Percentiles rank a stretch among this genome's conserved stretches.
These are phyloP conservation scores for Phaeosphaeria sp. DNA, from an alignment of 2,329 filamentous ascomycete genomes.

Conservation along the genomic window DNA sequence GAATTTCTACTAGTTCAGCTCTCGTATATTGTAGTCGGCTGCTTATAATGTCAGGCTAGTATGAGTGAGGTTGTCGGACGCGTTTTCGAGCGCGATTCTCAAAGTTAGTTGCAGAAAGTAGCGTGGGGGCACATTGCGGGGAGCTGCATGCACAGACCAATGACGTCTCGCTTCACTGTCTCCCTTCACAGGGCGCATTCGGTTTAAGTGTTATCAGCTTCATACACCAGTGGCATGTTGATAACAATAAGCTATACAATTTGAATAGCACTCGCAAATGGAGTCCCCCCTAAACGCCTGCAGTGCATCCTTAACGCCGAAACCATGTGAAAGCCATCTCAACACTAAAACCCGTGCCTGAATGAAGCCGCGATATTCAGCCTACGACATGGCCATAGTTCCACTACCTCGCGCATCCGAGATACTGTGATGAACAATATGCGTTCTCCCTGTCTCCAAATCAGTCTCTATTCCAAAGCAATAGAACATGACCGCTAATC, in stretches of 20 bases:
- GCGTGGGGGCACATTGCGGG: conserved; percentile 1
- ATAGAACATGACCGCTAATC: not conserved
- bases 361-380: not conserved
- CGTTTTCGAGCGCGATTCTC: not conserved
- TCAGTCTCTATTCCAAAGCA: conserved; percentile 8
- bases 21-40: not conserved
- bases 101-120: not conserved
- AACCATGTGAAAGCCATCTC: not conserved
- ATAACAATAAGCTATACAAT: no score
- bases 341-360: not conserved
- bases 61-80: not conserved
- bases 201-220: no score
- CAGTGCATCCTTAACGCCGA: not conserved
- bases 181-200: not conserved
- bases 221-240: no score
- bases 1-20: not conserved
- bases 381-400: no score
- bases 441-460: conserved; percentile 25
- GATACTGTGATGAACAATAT: conserved; percentile 34
- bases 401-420: conserved; percentile 24
- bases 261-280: no score
- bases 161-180: not conserved
- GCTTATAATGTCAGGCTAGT: not conserved
- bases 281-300: not conserved
- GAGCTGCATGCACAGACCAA: not conserved